Evolutionary conservation across 257 asterid genomes (phyloP).

Genomic region (Nicotiana attenuata): DNA sequence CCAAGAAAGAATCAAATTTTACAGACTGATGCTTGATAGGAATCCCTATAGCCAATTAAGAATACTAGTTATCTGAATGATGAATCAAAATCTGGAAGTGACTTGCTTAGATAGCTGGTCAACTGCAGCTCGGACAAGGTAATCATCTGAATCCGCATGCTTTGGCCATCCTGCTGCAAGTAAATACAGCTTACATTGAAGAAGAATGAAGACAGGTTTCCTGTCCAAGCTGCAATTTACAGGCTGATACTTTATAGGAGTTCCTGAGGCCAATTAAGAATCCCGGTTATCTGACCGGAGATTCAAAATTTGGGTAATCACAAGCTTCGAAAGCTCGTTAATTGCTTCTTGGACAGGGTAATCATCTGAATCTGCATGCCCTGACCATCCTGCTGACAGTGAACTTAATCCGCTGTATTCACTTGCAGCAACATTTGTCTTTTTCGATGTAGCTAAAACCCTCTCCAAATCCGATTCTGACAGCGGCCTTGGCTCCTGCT

Average conservation of each 20-base stretch:
- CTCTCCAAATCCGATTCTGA: conserved; percentile 58
- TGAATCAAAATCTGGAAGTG: neutral
- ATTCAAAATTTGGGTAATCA: conserved; percentile 53
- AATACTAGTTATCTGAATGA: neutral
- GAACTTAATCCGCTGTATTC: conserved; percentile 51
- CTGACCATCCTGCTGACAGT: conserved; percentile 32
- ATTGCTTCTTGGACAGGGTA: conserved; percentile 50
- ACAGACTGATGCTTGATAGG: neutral
- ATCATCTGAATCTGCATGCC: conserved; percentile 36
- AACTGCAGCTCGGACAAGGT: neutral
- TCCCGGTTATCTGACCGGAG: conserved; percentile 42
- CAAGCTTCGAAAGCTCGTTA: conserved; percentile 46
- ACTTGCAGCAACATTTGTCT: conserved; percentile 63
- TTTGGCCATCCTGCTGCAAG: conserved; percentile 27
- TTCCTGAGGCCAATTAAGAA: conserved; percentile 16
- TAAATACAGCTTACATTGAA: too few relatives aligned
- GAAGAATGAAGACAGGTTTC: too few relatives aligned
- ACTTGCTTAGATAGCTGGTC: neutral
- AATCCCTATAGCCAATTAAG: neutral
- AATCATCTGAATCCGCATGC: conserved; percentile 21
- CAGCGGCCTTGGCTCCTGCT: conserved; percentile 69
- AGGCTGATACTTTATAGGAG: neutral
- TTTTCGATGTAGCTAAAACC: conserved; percentile 47
- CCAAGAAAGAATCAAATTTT: neutral
- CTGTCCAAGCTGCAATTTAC: neutral